These are phyloP conservation scores for Stagonosporopsis tanaceti DNA, from an alignment of 2,329 filamentous ascomycete species.

Conservation along the genomic window DNA sequence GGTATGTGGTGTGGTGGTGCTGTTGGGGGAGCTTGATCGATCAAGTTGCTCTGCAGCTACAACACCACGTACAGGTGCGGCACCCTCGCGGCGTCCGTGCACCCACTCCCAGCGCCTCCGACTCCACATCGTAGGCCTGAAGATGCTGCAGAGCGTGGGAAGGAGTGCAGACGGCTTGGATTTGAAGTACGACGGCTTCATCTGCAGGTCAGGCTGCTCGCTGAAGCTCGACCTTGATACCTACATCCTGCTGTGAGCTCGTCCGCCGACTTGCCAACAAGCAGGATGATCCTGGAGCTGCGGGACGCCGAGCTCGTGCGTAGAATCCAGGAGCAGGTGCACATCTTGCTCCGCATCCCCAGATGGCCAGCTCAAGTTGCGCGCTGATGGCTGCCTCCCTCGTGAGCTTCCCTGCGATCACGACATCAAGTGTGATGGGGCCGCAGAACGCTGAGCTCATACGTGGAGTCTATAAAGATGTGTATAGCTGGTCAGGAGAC, in stretches of 20 bases:
- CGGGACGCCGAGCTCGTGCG: background rate
- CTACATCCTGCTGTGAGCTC: background rate
- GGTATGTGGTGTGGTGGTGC: background rate
- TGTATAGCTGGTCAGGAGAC: background rate
- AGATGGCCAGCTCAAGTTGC: background rate
- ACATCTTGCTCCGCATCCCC: background rate
- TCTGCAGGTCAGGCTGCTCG: background rate
- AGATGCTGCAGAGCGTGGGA: background rate
- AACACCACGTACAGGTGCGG: background rate
- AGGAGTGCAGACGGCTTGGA: background rate
- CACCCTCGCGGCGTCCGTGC: background rate
- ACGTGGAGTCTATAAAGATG: background rate
- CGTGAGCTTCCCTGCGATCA: background rate
- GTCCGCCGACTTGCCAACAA: background rate
- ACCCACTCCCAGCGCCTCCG: background rate
- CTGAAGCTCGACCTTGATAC: background rate
- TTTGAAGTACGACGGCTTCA: background rate
- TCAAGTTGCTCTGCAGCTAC: background rate
- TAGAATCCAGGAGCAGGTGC: background rate
- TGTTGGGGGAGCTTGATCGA: background rate
- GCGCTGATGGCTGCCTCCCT: background rate
- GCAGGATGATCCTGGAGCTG: background rate
- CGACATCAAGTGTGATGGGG: background rate
- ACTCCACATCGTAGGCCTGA: background rate
- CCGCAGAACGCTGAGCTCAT: background rate